Base-by-base conservation (phyloP, 2,329 filamentous ascomycete species). In the Colletotrichum sp. region DNA sequence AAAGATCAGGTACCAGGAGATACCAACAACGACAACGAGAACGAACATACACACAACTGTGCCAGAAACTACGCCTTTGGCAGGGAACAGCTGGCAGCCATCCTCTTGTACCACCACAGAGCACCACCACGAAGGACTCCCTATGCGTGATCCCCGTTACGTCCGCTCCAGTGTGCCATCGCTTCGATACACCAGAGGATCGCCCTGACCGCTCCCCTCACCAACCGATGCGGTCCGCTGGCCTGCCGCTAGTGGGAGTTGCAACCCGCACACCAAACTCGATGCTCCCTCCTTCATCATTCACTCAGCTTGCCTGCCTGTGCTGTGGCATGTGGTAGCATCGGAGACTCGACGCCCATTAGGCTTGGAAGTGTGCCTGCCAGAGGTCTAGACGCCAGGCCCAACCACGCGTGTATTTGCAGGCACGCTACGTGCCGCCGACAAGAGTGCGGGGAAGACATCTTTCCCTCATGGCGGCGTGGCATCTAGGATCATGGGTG, bases 391-490 rank as follows among this genome's bases (percentile, higher is more conserved):
- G 57, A 70, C 3, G 68, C 36, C 21, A 21, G 39, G 44, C 44
- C n/a, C 36, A 12, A 63, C 18, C 36, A 64, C 34, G 32, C 62
- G 24, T 59, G 55, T 60, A 39, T 18, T 69, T 60, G 26, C 52
- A 63, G 55, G 30, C 63, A 72, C 28, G 62, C 63, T 64, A 62
- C n/a, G n/a, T n/a, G n/a, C 68, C 15, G 16, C 18, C 0, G 36
- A 39, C 15, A 26, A 60, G 59, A 76, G 34, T 69, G 74, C 70
- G 74, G 74, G 70, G 70, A 69, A 74, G 28, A 60, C 59, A 52
- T 64, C 70, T 66, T 62, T 32, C 18, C 21, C 64, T 32, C 73
- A 64, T 36, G 69, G 63, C 63, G 32, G 55, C 63, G n/a, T 67
- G 36, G 30, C 44, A 21, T 55, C 69, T 64, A 28, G 39, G 57